These are phyloP conservation scores for Leptographium lundbergii DNA, from an alignment of 2,329 filamentous ascomycete genomes.

Conservation along the genomic window DNA sequence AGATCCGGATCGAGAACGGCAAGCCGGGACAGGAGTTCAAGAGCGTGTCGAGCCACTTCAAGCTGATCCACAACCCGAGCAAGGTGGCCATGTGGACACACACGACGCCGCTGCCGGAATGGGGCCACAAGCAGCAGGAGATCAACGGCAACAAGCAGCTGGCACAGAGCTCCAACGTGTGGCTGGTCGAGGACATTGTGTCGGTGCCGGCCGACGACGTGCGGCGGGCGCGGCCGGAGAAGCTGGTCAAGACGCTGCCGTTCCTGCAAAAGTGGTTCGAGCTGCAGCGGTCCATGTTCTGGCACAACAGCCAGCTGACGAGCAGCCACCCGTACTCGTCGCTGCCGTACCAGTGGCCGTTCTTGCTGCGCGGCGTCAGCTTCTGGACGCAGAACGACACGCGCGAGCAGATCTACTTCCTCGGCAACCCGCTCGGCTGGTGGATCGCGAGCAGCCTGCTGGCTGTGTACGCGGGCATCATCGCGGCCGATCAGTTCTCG, in stretches of 20 bases:
- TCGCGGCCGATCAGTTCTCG: slow-evolving; percentile 86
- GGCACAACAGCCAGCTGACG: slow-evolving; percentile 96
- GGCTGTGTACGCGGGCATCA: slow-evolving; percentile 84
- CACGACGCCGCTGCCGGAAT: slow-evolving; percentile 86
- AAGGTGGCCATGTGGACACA: slow-evolving; percentile 99
- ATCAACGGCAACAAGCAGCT: slow-evolving; percentile 99
- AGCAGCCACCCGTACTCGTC: slow-evolving; percentile 95
- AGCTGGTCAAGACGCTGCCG: slow-evolving; percentile 68
- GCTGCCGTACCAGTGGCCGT: slow-evolving; percentile 93
- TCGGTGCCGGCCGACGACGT: slow-evolving; percentile 58
- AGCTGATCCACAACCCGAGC: slow-evolving; percentile 84
- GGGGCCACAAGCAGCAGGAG: slow-evolving; percentile 94
- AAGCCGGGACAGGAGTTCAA: slow-evolving; percentile 77
- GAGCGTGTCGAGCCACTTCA: slow-evolving; percentile 86
- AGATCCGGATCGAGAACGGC: slow-evolving; percentile 78
- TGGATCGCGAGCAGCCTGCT: slow-evolving; percentile 89
- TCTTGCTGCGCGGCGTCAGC: slow-evolving; percentile 90
- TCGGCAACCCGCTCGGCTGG: slow-evolving; percentile 94
- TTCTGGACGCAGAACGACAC: slow-evolving; percentile 99
- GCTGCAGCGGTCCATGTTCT: slow-evolving; percentile 96
- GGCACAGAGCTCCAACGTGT: slow-evolving; percentile 78
- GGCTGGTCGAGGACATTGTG: slow-evolving; percentile 87
- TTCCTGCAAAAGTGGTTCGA: slow-evolving; percentile 95
- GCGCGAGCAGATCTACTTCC: slow-evolving; percentile 93
- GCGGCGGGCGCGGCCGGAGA: slow-evolving; percentile 63